Conservation (phyloP, 208 protist genomes). For the Novymonas esmeraldas region DNA sequence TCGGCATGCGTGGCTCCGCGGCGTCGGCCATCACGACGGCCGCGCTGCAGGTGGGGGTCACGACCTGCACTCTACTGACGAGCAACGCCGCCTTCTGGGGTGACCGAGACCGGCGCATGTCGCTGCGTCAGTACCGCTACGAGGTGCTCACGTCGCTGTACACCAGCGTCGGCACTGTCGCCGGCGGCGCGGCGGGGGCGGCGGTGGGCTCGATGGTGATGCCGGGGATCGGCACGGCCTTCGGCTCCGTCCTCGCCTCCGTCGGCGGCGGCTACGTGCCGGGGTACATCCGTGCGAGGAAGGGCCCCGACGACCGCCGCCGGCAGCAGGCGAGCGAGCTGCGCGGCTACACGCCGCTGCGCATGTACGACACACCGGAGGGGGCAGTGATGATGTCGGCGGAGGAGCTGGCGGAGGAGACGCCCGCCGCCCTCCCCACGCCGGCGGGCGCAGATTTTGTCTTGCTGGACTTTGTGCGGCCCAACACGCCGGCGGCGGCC, state of each 20-base stretch:
- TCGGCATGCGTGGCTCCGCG: constrained; percentile 46
- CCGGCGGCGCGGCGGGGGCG: constrained; percentile 51
- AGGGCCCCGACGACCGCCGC: constrained; percentile 44
- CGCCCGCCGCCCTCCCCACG: not conserved
- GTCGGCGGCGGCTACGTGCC: constrained; percentile 45
- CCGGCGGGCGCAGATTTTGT: constrained; percentile 1
- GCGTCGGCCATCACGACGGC: constrained; percentile 55
- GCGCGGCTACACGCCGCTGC: constrained; percentile 15
- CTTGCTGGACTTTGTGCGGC: constrained; percentile 29
- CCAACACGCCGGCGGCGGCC: not conserved
- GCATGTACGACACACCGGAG: constrained; percentile 13
- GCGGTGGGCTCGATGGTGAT: constrained; percentile 53
- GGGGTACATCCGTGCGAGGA: constrained; percentile 28
- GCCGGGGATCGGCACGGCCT: constrained; percentile 68
- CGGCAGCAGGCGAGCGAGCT: constrained; percentile 21
- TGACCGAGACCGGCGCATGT: constrained; percentile 29
- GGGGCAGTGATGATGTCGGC: constrained; percentile 23
- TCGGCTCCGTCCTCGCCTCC: constrained; percentile 55
- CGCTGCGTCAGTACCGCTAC: constrained; percentile 55
- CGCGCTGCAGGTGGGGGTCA: constrained; percentile 42
- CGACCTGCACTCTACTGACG: constrained; percentile 40
- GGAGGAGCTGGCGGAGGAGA: constrained; percentile 15
- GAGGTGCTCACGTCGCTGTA: constrained; percentile 48
- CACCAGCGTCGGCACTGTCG: constrained; percentile 40
- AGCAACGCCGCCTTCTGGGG: constrained; percentile 40